Percentiles rank a stretch among this genome's conserved stretches.
These are phyloP conservation scores for Solanum megistacrolobum DNA, from an alignment of 257 asterid species.

Conservation along the genomic window DNA sequence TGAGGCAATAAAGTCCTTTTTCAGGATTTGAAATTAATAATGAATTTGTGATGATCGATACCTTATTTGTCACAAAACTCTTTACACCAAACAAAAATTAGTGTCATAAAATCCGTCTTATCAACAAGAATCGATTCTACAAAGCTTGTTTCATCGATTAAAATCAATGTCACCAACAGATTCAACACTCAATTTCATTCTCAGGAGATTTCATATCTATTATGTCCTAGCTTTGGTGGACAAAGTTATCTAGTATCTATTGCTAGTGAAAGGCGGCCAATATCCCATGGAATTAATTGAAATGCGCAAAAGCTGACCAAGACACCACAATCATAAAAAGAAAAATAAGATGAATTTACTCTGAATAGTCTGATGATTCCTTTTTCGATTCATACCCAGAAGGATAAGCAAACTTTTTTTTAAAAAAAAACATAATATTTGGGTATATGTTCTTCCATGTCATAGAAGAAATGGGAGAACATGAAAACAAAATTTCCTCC, in stretches of 20 bases:
- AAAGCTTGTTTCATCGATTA: not conserved
- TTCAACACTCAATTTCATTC: not conserved
- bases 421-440: not conserved
- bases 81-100: not conserved
- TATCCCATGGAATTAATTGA: not conserved
- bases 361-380: not conserved
- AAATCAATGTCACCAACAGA: not conserved
- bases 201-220: no score
- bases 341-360: not conserved
- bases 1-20: not conserved
- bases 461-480: not conserved
- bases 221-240: no score
- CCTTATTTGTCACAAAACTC: no score
- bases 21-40: not conserved
- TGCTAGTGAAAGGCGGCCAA: fast-evolving
- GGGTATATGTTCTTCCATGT: not conserved
- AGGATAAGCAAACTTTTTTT: not conserved
- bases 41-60: no score
- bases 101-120: not conserved
- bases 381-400: not conserved
- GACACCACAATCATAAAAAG: not conserved
- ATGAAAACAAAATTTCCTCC: not conserved
- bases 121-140: no score
- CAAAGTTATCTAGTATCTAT: not conserved
- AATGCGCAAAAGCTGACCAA: fast-evolving